Percentiles rank a stretch among this genome's conserved stretches.
Evolutionary conservation across 352 stramenopile genomes (phyloP).

Genomic region (Albugo laibachii): DNA sequence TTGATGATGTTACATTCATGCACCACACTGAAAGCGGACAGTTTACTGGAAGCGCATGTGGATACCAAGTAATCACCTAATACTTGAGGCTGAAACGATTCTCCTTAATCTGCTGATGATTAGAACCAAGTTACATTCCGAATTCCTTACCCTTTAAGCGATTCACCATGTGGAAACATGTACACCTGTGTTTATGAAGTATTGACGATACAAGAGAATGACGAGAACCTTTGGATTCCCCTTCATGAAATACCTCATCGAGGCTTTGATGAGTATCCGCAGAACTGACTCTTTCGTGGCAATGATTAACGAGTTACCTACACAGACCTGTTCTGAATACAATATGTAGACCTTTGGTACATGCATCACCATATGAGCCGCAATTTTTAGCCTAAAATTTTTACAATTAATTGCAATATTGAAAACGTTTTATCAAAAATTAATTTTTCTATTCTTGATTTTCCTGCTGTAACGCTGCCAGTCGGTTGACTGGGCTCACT

Average conservation of each 20-base stretch:
- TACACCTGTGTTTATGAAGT: constrained; percentile 85
- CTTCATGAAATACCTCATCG: constrained; percentile 48
- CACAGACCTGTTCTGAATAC: constrained; percentile 81
- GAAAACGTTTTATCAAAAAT: background rate
- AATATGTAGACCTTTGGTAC: constrained; percentile 60
- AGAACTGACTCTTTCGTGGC: constrained; percentile 7
- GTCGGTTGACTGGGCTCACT: too few species aligned
- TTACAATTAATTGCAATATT: background rate
- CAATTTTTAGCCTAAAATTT: background rate
- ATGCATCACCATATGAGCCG: constrained; percentile 83
- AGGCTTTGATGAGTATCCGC: constrained; percentile 67
- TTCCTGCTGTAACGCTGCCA: too few species aligned
- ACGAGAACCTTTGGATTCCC: constrained; percentile 77
- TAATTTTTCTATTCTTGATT: background rate
- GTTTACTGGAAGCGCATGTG: background rate
- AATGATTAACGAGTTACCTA: constrained; percentile 70
- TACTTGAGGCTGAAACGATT: background rate
- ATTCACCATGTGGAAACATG: constrained; percentile 53
- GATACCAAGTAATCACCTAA: background rate
- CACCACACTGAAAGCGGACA: constrained; percentile 54
- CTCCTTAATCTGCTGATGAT: background rate
- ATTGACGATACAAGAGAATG: constrained; percentile 18
- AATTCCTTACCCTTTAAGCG: constrained; percentile 47
- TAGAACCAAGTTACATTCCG: background rate
- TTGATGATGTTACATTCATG: constrained; percentile 80